Evolutionary conservation across 768 basidiomycete genomes (phyloP), one percentile per base, ranked within the genome.

Genomic region (Russula abietina): DNA sequence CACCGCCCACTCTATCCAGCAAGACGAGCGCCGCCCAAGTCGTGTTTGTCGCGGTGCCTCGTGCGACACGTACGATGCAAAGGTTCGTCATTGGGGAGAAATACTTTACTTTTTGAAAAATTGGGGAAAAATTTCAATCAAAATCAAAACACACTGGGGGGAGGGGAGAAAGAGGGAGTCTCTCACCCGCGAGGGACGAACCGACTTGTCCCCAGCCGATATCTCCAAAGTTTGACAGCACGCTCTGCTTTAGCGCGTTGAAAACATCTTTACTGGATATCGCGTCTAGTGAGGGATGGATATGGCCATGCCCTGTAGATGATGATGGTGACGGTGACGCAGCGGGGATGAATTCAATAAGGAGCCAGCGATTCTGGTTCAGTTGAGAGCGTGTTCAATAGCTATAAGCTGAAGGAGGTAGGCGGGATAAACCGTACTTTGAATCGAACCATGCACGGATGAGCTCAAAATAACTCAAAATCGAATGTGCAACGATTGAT

Each of bases 201-300:
- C 83, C 88, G 3, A 94, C 83, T 11, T 87, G 81, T 28, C 92
- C 92, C 92, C 91, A 94, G 5, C 91, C 93, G 12, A 83, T 78
- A 70, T 93, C 91, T 3, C 93, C 93, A 70, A 93, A 94, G 68
- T 92, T 85, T 19, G 72, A 71, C 57, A 90, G 68, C 14, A 91
- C 75, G 67, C 84, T 87, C 69, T 88, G 83, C 69, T 83, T 85
- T 36, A 94, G 71, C 0, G 91, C 85, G 3, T 77, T 72, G 74
- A 83, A 91, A 55, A 94, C 81, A 22, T 81, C 79, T 68, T 84
- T 88, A n/a, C 81, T 78, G 51, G 84, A 84, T 12, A 89, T 84
- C 85, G 30, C 81, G 78, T 54, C 84, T 83, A 10, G 87, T 70
- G 53, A 73, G 57, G 43, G 56, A 43, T n/a, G 75, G 72, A n/a